A percentile compares a stretch with the other conserved stretches of the same genome.
Evolutionary conservation across 1,284 basidiomycete species (phyloP).

Genomic region (Cryptococcus wingfieldii): DNA sequence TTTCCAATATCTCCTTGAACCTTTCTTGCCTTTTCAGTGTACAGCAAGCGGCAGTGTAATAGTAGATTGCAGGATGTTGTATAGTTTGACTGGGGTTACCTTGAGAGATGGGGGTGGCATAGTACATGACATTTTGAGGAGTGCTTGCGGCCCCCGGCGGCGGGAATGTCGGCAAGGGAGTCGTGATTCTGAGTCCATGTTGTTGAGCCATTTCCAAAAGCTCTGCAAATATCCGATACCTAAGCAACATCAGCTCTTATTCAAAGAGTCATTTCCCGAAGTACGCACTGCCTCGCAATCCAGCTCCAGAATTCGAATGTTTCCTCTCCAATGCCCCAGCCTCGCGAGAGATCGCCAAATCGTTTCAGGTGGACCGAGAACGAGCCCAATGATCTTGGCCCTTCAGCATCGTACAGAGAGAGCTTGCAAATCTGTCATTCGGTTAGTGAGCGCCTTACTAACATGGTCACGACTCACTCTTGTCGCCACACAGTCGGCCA

Average conservation of each 20-base stretch:
- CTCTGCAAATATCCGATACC: constrained; percentile 81
- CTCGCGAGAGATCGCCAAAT: constrained; percentile 80
- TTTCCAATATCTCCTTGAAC: constrained; percentile 60
- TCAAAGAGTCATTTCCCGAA: background rate
- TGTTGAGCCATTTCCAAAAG: constrained; percentile 74
- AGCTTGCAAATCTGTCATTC: constrained; percentile 69
- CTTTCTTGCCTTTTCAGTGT: constrained; percentile 67
- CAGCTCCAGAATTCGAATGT: constrained; percentile 98
- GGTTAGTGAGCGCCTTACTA: constrained; percentile 1
- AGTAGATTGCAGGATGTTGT: constrained; percentile 86
- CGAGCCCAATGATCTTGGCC: constrained; percentile 68
- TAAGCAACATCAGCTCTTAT: constrained; percentile 37
- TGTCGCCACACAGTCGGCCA: constrained; percentile 84
- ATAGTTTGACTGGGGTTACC: constrained; percentile 55
- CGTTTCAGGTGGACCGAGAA: constrained; percentile 77
- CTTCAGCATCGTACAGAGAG: constrained; percentile 81
- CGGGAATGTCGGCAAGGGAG: constrained; percentile 37
- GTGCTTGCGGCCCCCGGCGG: constrained; percentile 20
- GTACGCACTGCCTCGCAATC: constrained; percentile 81
- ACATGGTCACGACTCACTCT: constrained; percentile 56
- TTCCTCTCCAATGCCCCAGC: constrained; percentile 96
- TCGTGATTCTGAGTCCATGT: constrained; percentile 62
- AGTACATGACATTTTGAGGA: constrained; percentile 30
- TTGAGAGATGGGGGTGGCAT: constrained; percentile 39
- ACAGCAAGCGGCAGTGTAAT: constrained; percentile 78